Evolutionary conservation across 805 yeast genomes (phyloP), one percentile per base, ranked within the genome.

Genomic region (Wickerhamiella bombiphila): DNA sequence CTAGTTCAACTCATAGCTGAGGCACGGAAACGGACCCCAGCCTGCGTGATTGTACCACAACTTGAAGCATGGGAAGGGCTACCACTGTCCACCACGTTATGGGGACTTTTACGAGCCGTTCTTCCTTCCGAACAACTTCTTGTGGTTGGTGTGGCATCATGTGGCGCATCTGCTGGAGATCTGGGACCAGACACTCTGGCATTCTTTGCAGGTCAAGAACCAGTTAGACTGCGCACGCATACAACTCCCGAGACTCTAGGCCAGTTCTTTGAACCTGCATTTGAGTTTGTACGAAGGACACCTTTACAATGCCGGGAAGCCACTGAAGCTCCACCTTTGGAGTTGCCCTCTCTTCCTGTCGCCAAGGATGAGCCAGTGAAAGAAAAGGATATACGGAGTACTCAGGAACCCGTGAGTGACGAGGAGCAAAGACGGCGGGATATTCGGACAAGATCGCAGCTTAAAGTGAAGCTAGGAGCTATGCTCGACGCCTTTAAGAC

Each of bases 401-500:
- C 11, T 11, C 14, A 22, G 21, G 16, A 35, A 8, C 8, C 32
- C 3, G 43, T 40, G 11, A 41, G 46, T 42, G 44, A 3, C 7
- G 45, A 46, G 5, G 29, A 22, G 14, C 69, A 66, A 42, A 69
- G 67, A 37, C 73, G 73, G 40, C 66, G 68, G 40, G 96, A 91
- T 55, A 77, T 82, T 66, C 74, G 79, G 49, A 61, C 88, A 42
- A 85, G 85, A 55, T 88, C 88, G 55, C 66, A 80, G 13, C 61
- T 91, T 40, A 91, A 88, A 57, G 74, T 91, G 41, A 85, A 80
- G 56, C 64, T 91, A 22, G 76, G 93, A 4, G 86, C 81, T 1
- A 60, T 91, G 29, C 80, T 91, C 91, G 97, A 91, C 45, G 59
- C 81, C 17, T 80, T 88, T 63, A 85, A 86, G 54, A 74, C 65